Evolutionary conservation across 2,329 filamentous ascomycete species (phyloP).

Genomic region (Dactylonectria macrodidyma): DNA sequence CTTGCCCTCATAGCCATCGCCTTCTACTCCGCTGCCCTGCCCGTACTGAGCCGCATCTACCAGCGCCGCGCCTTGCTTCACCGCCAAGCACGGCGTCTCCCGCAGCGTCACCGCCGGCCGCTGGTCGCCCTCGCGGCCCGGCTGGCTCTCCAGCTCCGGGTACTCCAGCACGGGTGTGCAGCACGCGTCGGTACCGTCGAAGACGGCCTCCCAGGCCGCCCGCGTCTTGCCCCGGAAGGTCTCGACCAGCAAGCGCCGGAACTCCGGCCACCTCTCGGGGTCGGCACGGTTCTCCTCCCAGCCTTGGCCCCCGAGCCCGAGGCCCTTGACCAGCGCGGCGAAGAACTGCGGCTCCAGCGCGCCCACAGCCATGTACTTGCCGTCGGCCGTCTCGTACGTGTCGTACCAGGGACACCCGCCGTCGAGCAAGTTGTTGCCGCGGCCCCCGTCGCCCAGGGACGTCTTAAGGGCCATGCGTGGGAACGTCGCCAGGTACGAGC

Average conservation of each 20-base stretch:
- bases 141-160: slow-evolving; percentile 73
- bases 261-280: slow-evolving; percentile 75
- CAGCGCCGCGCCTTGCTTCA: slow-evolving; percentile 61
- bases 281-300: slow-evolving; percentile 72
- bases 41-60: slow-evolving; percentile 63
- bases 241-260: slow-evolving; percentile 72
- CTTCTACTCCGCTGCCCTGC: slow-evolving; percentile 76
- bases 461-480: slow-evolving; percentile 78
- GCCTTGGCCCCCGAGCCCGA: slow-evolving; percentile 69
- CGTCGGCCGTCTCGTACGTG: slow-evolving; percentile 87
- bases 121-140: slow-evolving; percentile 75
- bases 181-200: slow-evolving; percentile 93
- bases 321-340: slow-evolving; percentile 73
- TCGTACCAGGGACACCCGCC: slow-evolving; percentile 91
- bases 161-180: slow-evolving; percentile 90
- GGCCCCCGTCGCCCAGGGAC: slow-evolving; percentile 71
- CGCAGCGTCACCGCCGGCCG: slow-evolving; percentile 78
- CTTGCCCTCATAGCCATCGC: slow-evolving; percentile 75
- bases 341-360: slow-evolving; percentile 93
- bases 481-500: slow-evolving; percentile 83
- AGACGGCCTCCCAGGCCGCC: slow-evolving; percentile 85
- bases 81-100: slow-evolving; percentile 77
- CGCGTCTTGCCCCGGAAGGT: slow-evolving; percentile 80
- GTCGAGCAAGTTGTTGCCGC: slow-evolving; percentile 86
- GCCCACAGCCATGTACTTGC: slow-evolving; percentile 88